Evolutionary conservation across 192 early-diverging fungal genomes (phyloP).

Genomic region (Umbelopsis sp.): DNA sequence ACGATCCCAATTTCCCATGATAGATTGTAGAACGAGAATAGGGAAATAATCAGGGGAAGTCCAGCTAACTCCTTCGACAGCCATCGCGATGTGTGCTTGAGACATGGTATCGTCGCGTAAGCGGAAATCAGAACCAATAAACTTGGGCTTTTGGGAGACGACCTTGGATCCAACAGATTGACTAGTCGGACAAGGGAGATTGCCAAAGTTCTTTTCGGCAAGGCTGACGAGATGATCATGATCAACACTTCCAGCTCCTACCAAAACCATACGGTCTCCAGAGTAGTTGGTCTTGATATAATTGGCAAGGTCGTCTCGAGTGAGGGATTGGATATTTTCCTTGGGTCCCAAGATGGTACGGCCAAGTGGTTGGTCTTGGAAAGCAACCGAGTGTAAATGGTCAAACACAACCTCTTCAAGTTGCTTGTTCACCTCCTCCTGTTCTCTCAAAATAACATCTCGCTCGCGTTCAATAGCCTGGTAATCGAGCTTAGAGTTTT

Average conservation of each 20-base stretch:
- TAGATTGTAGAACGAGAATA: constrained; percentile 90
- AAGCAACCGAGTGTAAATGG: constrained; percentile 94
- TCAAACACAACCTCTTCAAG: constrained; percentile 98
- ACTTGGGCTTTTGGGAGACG: constrained; percentile 58
- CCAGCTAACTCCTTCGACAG: constrained; percentile 95
- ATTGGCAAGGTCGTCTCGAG: constrained; percentile 78
- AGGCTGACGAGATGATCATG: constrained; percentile 92
- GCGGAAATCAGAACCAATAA: constrained; percentile 93
- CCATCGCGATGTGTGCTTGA: constrained; percentile 95
- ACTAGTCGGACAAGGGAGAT: constrained; percentile 44
- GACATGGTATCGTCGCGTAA: constrained; percentile 92
- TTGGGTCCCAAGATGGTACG: constrained; percentile 91
- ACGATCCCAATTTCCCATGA: constrained; percentile 96
- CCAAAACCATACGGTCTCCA: constrained; percentile 95
- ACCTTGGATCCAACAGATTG: constrained; percentile 32
- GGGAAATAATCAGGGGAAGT: constrained; percentile 94
- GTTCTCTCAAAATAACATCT: constrained; percentile 90
- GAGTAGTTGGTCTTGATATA: constrained; percentile 95
- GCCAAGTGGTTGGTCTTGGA: constrained; percentile 86
- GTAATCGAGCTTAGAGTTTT: constrained; percentile 80
- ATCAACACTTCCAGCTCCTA: constrained; percentile 90
- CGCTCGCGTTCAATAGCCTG: constrained; percentile 94
- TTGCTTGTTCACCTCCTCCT: constrained; percentile 83
- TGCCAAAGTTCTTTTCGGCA: constrained; percentile 92
- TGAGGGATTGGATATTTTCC: constrained; percentile 90